Percentiles rank a stretch among this genome's conserved stretches.
Evolutionary conservation across 1,139 yeast species (phyloP).

Genomic region (Arxiozyma slooffiae): DNA sequence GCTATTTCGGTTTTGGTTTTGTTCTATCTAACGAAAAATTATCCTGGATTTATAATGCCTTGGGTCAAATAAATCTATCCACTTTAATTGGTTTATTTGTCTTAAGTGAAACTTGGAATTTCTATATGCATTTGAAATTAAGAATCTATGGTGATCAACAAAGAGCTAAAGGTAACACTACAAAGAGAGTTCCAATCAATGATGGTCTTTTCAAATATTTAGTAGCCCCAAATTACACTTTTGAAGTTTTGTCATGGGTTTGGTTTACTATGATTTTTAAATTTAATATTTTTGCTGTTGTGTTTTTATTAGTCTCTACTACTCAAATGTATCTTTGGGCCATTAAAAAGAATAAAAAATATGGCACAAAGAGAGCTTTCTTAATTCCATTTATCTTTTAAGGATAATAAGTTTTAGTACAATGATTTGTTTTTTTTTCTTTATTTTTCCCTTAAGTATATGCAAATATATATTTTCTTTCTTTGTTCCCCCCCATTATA

Average conservation of each 20-base stretch:
- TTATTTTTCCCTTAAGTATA: not conserved
- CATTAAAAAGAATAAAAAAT: constrained; percentile 47
- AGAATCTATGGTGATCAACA: constrained; percentile 33
- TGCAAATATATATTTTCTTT: not conserved
- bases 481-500: too few relatives aligned
- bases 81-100: constrained; percentile 44
- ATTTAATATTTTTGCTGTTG: constrained; percentile 66
- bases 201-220: constrained; percentile 39
- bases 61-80: constrained; percentile 15
- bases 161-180: constrained; percentile 33
- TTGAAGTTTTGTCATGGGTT: constrained; percentile 72
- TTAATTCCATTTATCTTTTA: constrained; percentile 33
- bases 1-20: constrained; percentile 59
- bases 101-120: constrained; percentile 63
- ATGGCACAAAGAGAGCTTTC: constrained; percentile 33
- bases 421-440: too few relatives aligned
- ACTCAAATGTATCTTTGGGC: constrained; percentile 70
- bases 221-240: constrained; percentile 74
- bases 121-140: constrained; percentile 47
- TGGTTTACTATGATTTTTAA: constrained; percentile 51
- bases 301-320: constrained; percentile 62
- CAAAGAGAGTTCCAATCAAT: constrained; percentile 30
- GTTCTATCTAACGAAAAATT: constrained; percentile 23
- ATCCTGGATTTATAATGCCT: constrained; percentile 12
- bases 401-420: too few relatives aligned